Percentiles rank a stretch among this genome's conserved stretches.
These are phyloP conservation scores for Ceratobasidium sp. DNA, from an alignment of 1,284 basidiomycete species.

Conservation along the genomic window DNA sequence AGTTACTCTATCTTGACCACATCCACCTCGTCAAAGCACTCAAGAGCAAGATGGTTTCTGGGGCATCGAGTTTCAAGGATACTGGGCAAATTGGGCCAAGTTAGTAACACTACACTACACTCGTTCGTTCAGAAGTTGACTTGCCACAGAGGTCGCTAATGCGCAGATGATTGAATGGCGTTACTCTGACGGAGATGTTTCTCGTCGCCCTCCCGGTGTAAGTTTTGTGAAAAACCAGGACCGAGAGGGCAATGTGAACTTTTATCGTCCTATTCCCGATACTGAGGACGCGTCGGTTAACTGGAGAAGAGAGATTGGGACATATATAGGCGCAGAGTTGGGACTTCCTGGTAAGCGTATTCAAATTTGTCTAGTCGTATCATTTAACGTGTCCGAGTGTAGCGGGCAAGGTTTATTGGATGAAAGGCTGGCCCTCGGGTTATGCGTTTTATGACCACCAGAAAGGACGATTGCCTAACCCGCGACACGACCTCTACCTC, in stretches of 20 bases:
- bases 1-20: background rate
- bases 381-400: background rate
- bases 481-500: slow-evolving; percentile 77
- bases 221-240: slow-evolving; percentile 22
- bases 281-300: slow-evolving; percentile 42
- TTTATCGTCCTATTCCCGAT: slow-evolving; percentile 24
- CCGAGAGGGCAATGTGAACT: slow-evolving; percentile 34
- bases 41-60: slow-evolving; percentile 29
- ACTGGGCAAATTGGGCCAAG: slow-evolving; percentile 36
- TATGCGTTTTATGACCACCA: slow-evolving; percentile 81
- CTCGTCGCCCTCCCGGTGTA: slow-evolving; percentile 60
- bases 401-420: slow-evolving; percentile 68
- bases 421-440: slow-evolving; percentile 70
- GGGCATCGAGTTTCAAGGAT: slow-evolving; percentile 13
- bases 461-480: slow-evolving; percentile 60
- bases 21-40: background rate
- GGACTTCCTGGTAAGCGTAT: slow-evolving; percentile 43
- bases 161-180: slow-evolving; percentile 67
- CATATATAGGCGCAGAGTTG: slow-evolving; percentile 62
- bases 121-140: background rate
- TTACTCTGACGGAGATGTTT: slow-evolving; percentile 66
- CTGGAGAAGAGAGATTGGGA: slow-evolving; percentile 70
- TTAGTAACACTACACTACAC: background rate
- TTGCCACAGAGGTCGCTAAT: slow-evolving; percentile 52
- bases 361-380: background rate